Evolutionary conservation across 805 yeast species (phyloP).

Genomic region (Maudiozyma pseudohumilis): DNA sequence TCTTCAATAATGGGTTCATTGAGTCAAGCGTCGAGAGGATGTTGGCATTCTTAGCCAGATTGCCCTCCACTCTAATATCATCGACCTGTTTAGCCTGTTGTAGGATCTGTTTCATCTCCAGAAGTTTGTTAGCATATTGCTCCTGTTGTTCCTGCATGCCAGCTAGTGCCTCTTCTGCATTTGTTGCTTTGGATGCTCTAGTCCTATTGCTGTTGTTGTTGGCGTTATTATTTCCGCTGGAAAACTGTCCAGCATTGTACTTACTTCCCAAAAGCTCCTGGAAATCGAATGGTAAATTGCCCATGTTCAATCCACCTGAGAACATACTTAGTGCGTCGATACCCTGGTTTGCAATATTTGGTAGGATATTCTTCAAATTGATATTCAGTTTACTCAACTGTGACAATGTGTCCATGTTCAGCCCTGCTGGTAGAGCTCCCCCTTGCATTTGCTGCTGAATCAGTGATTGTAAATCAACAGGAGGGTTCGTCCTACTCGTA

Average conservation of each 20-base stretch:
- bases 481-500: not conserved
- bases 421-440: not conserved
- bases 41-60: not conserved
- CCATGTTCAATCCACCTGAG: slow-evolving; percentile 14
- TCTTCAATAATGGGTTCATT: slow-evolving; percentile 3
- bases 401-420: slow-evolving; percentile 6
- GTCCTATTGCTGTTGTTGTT: slow-evolving; percentile 7
- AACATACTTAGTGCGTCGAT: slow-evolving; percentile 7
- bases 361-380: slow-evolving; percentile 9
- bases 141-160: slow-evolving; percentile 24
- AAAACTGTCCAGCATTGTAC: not conserved
- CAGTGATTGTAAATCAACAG: not conserved
- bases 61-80: not conserved
- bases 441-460: not conserved
- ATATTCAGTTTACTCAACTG: slow-evolving; percentile 10
- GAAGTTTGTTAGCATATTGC: slow-evolving; percentile 12
- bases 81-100: not conserved
- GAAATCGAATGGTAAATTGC: slow-evolving; percentile 25
- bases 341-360: slow-evolving; percentile 3
- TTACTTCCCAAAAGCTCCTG: slow-evolving; percentile 23
- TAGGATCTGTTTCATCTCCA: slow-evolving; percentile 2
- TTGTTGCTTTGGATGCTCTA: slow-evolving; percentile 18
- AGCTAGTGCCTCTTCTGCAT: slow-evolving; percentile 27
- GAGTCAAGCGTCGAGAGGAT: slow-evolving; percentile 1
- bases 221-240: slow-evolving; percentile 3